Evolutionary conservation across 257 asterid genomes (phyloP).

Genomic region (Solanum sitiens): DNA sequence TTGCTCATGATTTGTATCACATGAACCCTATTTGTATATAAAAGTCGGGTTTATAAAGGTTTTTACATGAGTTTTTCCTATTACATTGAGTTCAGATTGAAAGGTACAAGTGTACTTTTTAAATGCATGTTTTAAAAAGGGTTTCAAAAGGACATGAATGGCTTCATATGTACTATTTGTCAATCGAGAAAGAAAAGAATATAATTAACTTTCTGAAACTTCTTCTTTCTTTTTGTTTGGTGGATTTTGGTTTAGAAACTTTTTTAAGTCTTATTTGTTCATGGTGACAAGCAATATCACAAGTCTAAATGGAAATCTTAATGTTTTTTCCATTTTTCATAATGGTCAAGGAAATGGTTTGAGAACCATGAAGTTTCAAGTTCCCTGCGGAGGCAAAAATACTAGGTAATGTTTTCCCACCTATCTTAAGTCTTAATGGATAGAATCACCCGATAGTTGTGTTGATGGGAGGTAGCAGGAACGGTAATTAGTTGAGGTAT

Average conservation of each 20-base stretch:
- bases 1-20: neutral
- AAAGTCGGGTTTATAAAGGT: neutral
- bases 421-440: neutral
- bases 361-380: neutral
- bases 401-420: neutral
- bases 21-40: neutral
- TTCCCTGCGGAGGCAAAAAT: neutral
- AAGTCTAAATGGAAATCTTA: neutral
- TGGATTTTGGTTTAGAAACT: neutral
- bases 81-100: neutral
- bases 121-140: neutral
- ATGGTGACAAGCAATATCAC: neutral
- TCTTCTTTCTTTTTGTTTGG: neutral
- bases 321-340: neutral
- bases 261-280: neutral
- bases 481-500: neutral
- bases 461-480: neutral
- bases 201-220: neutral
- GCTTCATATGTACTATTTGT: neutral
- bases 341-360: neutral
- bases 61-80: neutral
- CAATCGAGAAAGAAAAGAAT: neutral
- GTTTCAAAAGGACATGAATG: neutral
- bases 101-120: neutral
- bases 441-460: neutral